phyloP scores from a whole-genome alignment of 768 basidiomycete species.

The Mrakia frigida region DNA sequence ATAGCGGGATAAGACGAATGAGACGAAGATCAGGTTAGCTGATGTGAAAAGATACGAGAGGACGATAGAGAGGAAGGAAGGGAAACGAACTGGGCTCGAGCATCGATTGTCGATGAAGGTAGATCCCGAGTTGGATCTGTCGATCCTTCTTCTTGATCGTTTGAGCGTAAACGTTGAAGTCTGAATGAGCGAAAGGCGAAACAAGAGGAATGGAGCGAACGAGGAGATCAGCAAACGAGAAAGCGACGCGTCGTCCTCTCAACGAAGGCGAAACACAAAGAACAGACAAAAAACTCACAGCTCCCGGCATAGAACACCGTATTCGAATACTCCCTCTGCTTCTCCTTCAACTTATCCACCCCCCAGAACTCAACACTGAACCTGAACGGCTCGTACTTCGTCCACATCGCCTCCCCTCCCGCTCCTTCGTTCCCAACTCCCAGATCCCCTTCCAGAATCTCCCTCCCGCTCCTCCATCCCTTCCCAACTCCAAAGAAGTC shows the following conservation, averaged over 20 bases:
- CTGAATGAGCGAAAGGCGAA: neutral
- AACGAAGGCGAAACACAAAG: no score
- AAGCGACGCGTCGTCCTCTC: no score
- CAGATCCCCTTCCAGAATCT: slow-evolving; percentile 27
- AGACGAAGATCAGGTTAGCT: neutral
- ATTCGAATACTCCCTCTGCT: slow-evolving; percentile 71
- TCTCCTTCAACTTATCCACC: slow-evolving; percentile 72
- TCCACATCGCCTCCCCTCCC: slow-evolving; percentile 36
- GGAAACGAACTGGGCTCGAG: slow-evolving; percentile 53
- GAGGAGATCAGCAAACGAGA: neutral
- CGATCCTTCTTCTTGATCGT: slow-evolving; percentile 69
- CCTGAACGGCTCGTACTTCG: slow-evolving; percentile 53
- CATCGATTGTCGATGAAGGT: slow-evolving; percentile 77
- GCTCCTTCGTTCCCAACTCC: neutral
- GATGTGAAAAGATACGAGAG: no score
- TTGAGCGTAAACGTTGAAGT: slow-evolving; percentile 73
- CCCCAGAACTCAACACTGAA: slow-evolving; percentile 87
- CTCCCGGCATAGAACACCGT: slow-evolving; percentile 89
- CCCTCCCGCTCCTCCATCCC: neutral
- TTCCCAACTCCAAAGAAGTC: slow-evolving; percentile 43
- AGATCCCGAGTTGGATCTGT: slow-evolving; percentile 70
- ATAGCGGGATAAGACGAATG: neutral
- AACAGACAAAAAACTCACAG: slow-evolving; percentile 45
- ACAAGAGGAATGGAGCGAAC: no score
- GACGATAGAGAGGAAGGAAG: neutral